These are phyloP conservation scores for Zasmidium angulare DNA, from an alignment of 2,329 filamentous ascomycete species.

Conservation along the genomic window DNA sequence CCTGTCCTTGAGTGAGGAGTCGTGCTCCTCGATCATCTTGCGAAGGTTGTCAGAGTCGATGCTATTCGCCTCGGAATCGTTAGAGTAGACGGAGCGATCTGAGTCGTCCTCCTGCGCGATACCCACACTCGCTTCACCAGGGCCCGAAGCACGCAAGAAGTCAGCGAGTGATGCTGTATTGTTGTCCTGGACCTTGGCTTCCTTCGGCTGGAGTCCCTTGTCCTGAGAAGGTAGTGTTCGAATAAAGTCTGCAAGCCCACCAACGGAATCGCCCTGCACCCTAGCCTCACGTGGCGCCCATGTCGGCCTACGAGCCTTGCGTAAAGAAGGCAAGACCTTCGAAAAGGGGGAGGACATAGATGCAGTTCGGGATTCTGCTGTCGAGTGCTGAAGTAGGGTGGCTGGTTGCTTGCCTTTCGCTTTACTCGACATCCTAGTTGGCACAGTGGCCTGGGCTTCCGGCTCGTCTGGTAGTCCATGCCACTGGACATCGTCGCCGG, in stretches of 20 bases:
- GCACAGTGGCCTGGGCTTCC: neutral
- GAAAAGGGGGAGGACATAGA: neutral
- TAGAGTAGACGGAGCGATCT: neutral
- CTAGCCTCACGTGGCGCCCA: constrained; percentile 18
- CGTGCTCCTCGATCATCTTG: neutral
- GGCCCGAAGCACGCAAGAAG: neutral
- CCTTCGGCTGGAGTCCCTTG: constrained; percentile 9
- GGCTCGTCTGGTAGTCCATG: neutral
- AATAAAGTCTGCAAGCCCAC: constrained; percentile 17
- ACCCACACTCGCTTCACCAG: neutral
- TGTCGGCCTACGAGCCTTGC: neutral
- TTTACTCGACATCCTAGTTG: neutral
- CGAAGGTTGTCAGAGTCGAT: constrained; percentile 9
- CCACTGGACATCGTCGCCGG: neutral
- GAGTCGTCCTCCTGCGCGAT: neutral
- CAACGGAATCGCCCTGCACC: constrained; percentile 12
- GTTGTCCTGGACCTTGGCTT: constrained; percentile 1
- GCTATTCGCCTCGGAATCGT: constrained; percentile 5
- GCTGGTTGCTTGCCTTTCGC: neutral
- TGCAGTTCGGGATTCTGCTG: neutral
- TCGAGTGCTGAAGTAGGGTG: neutral
- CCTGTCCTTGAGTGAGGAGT: neutral
- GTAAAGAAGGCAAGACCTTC: neutral
- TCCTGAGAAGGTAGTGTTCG: constrained; percentile 12
- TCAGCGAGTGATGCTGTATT: neutral